Evolutionary conservation across 345 rosid genomes (phyloP), one percentile per base, ranked within the genome.

Genomic region (Draba incana): DNA sequence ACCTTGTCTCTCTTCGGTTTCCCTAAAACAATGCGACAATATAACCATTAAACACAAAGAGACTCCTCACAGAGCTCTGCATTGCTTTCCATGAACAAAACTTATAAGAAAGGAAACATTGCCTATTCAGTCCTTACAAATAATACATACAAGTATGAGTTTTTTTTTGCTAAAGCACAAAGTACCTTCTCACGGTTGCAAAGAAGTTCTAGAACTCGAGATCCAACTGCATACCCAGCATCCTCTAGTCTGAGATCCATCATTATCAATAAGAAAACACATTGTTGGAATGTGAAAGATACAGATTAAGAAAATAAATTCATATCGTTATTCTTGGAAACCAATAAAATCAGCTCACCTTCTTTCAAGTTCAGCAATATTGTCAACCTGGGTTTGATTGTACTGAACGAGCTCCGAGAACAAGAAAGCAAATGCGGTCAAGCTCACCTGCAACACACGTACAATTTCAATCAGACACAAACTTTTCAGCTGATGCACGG

Each of bases 331-430:
- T 2, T 6, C 9, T 33, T 4, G 30, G 39, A 56, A 69, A 39
- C 12, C 4, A 33, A 30, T 11, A 47, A 68, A 31, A 37, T 13
- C 48, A 68, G 38, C 33, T 62, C 58, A 92, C 99, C 99, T 86
- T 71, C 98, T 74, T 71, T 92, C 99, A 68, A 95, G 78, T 69
- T 95, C 99, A 13, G 92, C 90, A 57, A 95, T 89, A 75, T 95
- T 95, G 72, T 92, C 98, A 68, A 95, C 98, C 77, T 89, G 97
- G 2, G 99, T 89, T 74, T 95, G 98, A 76, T 86, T 89, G 76
- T 94, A 94, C 82, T 89, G 99, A 61, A 94, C 97, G 41, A 94
- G 98, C 85, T 95, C 99, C 42, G 85, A 84, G 68, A 85, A 80
- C 74, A 85, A 80, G 41, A 82, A 77, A 12, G 79, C 67, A 69